Conservation (phyloP, 225 moss, liverwort and hornwort species). For the Ulota crispa region DNA sequence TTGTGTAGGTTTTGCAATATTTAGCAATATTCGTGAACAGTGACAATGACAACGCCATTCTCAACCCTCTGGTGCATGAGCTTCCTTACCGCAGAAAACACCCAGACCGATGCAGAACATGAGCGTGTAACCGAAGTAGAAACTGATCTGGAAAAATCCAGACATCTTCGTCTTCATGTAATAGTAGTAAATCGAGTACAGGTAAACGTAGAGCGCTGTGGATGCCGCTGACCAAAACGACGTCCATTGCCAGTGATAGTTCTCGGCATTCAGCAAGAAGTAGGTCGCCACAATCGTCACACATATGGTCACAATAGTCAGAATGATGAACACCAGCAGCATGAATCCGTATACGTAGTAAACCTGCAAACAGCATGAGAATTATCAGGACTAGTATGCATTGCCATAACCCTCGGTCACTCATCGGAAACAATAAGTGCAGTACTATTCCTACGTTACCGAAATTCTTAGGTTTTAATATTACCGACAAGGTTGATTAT, state of each 20-base stretch:
- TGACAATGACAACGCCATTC: background rate
- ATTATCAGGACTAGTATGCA: constrained; percentile 19
- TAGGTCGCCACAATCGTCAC: constrained; percentile 98
- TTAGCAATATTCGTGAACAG: too few relatives aligned
- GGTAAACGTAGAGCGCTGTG: constrained; percentile 86
- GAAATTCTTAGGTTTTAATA: background rate
- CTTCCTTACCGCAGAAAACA: constrained; percentile 86
- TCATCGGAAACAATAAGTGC: background rate
- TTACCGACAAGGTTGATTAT: background rate
- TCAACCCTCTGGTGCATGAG: constrained; percentile 6
- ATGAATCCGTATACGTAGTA: constrained; percentile 99
- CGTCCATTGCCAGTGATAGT: constrained; percentile 99
- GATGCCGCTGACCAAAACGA: constrained; percentile 97
- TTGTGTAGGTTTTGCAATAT: too few relatives aligned
- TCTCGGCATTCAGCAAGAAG: constrained; percentile 96
- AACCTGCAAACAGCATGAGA: constrained; percentile 51
- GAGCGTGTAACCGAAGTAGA: constrained; percentile 99
- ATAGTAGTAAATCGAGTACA: constrained; percentile 96
- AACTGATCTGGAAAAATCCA: constrained; percentile 96
- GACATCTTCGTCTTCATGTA: constrained; percentile 99
- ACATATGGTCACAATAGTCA: constrained; percentile 91
- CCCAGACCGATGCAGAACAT: constrained; percentile 99
- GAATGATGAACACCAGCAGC: constrained; percentile 92
- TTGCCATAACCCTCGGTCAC: background rate
- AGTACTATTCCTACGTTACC: background rate